These are phyloP conservation scores for Leccinum barrowsii DNA, from an alignment of 768 basidiomycete genomes.

Conservation along the genomic window DNA sequence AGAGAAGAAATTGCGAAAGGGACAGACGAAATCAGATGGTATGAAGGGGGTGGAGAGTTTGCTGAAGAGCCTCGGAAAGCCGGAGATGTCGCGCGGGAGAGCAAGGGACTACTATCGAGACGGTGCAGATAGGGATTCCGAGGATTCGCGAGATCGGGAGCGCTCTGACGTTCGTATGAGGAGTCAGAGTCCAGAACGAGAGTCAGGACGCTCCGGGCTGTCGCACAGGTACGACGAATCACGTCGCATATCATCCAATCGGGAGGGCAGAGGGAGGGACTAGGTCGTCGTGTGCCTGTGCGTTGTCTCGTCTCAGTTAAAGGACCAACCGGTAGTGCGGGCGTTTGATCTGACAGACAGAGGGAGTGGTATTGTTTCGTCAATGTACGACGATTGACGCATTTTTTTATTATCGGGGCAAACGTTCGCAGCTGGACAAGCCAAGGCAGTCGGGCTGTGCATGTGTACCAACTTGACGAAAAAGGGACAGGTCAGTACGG, in stretches of 20 bases:
- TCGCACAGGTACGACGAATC: constrained; percentile 7
- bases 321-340: neutral
- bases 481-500: neutral
- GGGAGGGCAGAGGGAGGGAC: neutral
- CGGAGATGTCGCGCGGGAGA: constrained; percentile 23
- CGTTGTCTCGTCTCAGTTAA: constrained; percentile 4
- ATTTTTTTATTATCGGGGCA: neutral
- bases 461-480: constrained; percentile 1
- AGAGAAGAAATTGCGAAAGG: constrained; percentile 60
- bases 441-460: neutral
- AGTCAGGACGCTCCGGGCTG: constrained; percentile 1
- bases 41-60: constrained; percentile 67
- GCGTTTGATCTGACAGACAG: neutral
- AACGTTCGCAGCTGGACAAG: neutral
- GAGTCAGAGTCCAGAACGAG: constrained; percentile 20
- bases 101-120: constrained; percentile 1
- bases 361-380: neutral
- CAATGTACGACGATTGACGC: neutral
- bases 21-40: constrained; percentile 52
- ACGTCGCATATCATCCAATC: neutral
- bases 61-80: constrained; percentile 42
- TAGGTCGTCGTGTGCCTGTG: neutral
- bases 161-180: constrained; percentile 16
- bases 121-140: constrained; percentile 12
- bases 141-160: constrained; percentile 4